phyloP scores from a whole-genome alignment of 2,329 filamentous ascomycete species.

The Cryphonectria carpinicola region DNA sequence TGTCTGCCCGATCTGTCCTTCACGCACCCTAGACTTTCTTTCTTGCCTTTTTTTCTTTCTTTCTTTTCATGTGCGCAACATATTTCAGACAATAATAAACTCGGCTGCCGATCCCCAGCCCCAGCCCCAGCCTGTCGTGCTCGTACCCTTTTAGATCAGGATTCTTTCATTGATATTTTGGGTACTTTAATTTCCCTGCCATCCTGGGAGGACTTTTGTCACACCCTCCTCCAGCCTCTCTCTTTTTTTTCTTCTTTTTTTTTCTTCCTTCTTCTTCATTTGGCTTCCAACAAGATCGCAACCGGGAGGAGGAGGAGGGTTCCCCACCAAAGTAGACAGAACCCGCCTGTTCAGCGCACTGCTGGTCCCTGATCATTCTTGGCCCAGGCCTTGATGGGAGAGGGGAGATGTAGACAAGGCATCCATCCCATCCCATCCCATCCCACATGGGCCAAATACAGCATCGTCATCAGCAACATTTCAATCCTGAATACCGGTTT shows the following conservation, averaged over 20 bases:
- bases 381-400: not conserved
- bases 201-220: not conserved
- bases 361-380: not conserved
- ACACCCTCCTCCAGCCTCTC: not conserved
- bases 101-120: not conserved
- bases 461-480: not conserved
- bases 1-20: not conserved
- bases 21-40: not conserved
- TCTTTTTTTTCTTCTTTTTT: not conserved
- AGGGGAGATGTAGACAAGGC: not conserved
- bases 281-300: not conserved
- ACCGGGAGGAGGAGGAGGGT: not conserved
- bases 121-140: not conserved
- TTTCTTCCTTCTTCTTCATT: not conserved
- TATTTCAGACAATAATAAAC: not conserved
- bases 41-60: not conserved
- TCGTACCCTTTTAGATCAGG: not conserved
- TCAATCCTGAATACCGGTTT: not conserved
- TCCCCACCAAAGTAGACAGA: not conserved
- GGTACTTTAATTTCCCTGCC: not conserved
- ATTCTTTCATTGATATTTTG: not conserved
- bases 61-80: not conserved
- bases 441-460: not conserved
- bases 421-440: not conserved
- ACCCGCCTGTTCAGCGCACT: slow-evolving; percentile 5